Percentiles rank a stretch among this genome's conserved stretches.
phyloP scores from a whole-genome alignment of 805 yeast genomes.

The Starmerella lactis-condensi region DNA sequence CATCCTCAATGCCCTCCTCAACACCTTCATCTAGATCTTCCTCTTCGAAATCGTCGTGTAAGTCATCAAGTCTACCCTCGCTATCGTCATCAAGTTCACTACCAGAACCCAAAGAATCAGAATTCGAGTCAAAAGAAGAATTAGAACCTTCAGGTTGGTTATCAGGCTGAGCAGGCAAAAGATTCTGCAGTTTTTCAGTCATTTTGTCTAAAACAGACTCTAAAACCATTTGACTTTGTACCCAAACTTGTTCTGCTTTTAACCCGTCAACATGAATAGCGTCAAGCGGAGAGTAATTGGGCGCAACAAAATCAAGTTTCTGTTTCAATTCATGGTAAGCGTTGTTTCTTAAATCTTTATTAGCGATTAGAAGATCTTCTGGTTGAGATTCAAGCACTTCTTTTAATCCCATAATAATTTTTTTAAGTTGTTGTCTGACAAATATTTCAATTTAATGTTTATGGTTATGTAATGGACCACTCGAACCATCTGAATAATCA shows the following conservation, averaged over 20 bases:
- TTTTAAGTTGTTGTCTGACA: no score
- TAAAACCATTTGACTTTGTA: conserved; percentile 69
- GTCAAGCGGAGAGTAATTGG: conserved; percentile 45
- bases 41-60: background rate
- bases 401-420: conserved; percentile 11
- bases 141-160: conserved; percentile 20
- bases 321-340: conserved; percentile 25
- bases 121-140: no score
- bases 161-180: no score
- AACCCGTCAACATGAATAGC: conserved; percentile 70
- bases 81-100: background rate
- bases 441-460: no score
- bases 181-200: no score
- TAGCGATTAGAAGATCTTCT: conserved; percentile 18
- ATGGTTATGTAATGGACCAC: no score
- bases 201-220: conserved; percentile 58
- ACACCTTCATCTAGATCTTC: background rate
- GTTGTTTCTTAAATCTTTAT: conserved; percentile 4
- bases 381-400: conserved; percentile 11
- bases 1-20: background rate
- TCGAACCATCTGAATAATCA: no score
- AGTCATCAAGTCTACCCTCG: background rate
- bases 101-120: no score
- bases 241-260: conserved; percentile 84
- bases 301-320: conserved; percentile 41